Evolutionary conservation across 2,329 filamentous ascomycete species (phyloP).

Genomic region (Penicillium brevicompactum): DNA sequence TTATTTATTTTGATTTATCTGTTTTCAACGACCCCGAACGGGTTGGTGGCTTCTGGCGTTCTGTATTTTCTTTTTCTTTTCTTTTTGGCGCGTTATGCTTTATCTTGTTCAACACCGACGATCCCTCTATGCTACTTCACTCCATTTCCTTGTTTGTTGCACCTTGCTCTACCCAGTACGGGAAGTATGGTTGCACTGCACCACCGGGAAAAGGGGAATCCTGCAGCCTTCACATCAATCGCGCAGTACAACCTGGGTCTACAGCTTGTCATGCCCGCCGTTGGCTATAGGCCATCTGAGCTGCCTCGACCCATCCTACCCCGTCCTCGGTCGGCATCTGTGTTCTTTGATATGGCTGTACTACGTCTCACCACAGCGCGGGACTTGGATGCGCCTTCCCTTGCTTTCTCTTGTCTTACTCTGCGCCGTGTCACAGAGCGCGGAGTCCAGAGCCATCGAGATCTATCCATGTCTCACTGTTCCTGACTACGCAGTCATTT

Average conservation of each 20-base stretch:
- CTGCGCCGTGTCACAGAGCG: conserved; percentile 11
- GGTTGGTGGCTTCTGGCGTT: background rate
- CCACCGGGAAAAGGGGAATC: conserved; percentile 18
- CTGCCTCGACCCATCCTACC: conserved; percentile 14
- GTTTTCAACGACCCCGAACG: background rate
- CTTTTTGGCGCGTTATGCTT: background rate
- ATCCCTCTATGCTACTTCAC: conserved; percentile 9
- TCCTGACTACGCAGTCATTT: conserved; percentile 4
- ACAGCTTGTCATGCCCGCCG: conserved; percentile 6
- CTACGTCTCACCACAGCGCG: conserved; percentile 4
- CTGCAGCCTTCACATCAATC: conserved; percentile 20
- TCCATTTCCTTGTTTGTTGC: conserved; percentile 10
- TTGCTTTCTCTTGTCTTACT: conserved; percentile 7
- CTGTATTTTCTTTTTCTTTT: background rate
- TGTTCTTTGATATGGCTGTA: background rate
- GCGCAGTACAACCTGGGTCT: conserved; percentile 18
- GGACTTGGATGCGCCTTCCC: conserved; percentile 3
- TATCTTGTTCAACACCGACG: background rate
- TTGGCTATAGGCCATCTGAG: background rate
- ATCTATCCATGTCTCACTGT: conserved; percentile 15
- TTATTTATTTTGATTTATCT: conserved; percentile 12
- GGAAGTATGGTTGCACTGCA: conserved; percentile 17
- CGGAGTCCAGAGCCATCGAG: conserved; percentile 9
- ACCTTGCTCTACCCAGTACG: conserved; percentile 3
- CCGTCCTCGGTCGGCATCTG: conserved; percentile 2